Evolutionary conservation across 331 rosid genomes (phyloP).

Genomic region (Malus hybrid): DNA sequence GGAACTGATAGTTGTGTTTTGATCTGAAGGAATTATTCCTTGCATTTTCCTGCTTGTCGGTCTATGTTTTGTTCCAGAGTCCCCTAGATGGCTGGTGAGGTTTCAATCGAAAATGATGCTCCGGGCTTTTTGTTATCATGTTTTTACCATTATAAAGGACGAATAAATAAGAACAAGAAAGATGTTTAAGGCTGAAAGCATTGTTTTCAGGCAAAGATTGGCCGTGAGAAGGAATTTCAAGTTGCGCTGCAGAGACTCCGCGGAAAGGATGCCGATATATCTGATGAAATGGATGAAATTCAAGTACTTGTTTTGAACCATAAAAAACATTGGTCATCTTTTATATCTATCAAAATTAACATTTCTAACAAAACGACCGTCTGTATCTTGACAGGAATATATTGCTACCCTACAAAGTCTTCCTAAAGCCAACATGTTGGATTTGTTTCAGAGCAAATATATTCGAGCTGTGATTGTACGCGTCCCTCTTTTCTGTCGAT

Average conservation of each 20-base stretch:
- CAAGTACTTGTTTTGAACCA: constrained; percentile 14
- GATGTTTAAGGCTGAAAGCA: neutral
- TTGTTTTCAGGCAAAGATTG: constrained; percentile 38
- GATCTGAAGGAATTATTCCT: constrained; percentile 33
- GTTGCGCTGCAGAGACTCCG: constrained; percentile 32
- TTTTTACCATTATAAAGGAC: neutral
- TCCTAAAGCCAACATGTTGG: constrained; percentile 27
- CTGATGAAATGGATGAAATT: constrained; percentile 36
- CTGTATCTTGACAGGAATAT: constrained; percentile 23
- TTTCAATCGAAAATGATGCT: neutral
- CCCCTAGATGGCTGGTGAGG: constrained; percentile 53
- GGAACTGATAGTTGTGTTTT: constrained; percentile 8
- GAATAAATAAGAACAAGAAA: neutral
- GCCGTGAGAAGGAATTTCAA: constrained; percentile 28
- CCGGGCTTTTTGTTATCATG: neutral
- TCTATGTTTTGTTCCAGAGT: constrained; percentile 37
- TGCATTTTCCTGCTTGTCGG: constrained; percentile 35
- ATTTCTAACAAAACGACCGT: neutral
- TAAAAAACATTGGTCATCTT: neutral
- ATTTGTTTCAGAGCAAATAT: constrained; percentile 29
- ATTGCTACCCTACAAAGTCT: constrained; percentile 20
- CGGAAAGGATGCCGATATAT: constrained; percentile 33
- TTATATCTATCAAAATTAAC: neutral
- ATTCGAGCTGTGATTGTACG: constrained; percentile 27
- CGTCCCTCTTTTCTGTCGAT: neutral